Evolutionary conservation across 2,329 filamentous ascomycete species (phyloP).

Genomic region (Pyrenochaeta sp.): DNA sequence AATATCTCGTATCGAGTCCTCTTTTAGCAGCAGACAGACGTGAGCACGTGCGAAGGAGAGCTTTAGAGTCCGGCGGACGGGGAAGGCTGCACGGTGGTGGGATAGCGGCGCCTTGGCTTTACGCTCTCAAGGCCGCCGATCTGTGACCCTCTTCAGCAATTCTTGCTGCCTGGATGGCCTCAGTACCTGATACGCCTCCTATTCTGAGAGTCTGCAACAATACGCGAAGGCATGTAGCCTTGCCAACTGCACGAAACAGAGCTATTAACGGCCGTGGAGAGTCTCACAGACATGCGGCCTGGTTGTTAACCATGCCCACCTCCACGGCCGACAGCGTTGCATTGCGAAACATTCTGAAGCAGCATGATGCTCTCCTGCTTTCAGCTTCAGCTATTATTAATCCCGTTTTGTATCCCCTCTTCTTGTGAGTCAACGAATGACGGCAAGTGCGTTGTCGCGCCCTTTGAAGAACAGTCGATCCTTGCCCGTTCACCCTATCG

Average conservation of each 20-base stretch:
- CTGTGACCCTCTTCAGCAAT: not conserved
- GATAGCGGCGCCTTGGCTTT: not conserved
- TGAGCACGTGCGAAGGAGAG: constrained; percentile 29
- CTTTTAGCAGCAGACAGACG: constrained; percentile 34
- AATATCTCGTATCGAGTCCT: constrained; percentile 31
- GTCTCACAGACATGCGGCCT: not conserved
- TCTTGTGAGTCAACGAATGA: constrained; percentile 23
- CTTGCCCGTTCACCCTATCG: constrained; percentile 22
- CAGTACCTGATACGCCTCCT: not conserved
- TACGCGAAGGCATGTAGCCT: not conserved
- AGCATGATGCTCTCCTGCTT: constrained; percentile 14
- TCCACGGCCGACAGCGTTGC: constrained; percentile 15
- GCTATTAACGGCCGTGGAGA: not conserved
- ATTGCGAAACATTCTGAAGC: constrained; percentile 11
- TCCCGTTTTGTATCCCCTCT: constrained; percentile 3
- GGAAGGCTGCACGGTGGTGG: constrained; percentile 13
- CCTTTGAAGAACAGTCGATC: constrained; percentile 26
- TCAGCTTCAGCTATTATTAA: constrained; percentile 35
- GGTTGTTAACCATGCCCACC: not conserved
- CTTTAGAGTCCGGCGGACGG: constrained; percentile 21
- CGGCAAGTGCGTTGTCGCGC: constrained; percentile 16
- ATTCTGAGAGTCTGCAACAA: not conserved
- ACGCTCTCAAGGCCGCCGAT: not conserved
- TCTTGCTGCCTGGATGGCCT: not conserved
- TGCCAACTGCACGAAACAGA: not conserved